Evolutionary conservation across 2,329 filamentous ascomycete species (phyloP), one percentile per base, ranked within the genome.

Genomic region (Drechslerella dactyloides): DNA sequence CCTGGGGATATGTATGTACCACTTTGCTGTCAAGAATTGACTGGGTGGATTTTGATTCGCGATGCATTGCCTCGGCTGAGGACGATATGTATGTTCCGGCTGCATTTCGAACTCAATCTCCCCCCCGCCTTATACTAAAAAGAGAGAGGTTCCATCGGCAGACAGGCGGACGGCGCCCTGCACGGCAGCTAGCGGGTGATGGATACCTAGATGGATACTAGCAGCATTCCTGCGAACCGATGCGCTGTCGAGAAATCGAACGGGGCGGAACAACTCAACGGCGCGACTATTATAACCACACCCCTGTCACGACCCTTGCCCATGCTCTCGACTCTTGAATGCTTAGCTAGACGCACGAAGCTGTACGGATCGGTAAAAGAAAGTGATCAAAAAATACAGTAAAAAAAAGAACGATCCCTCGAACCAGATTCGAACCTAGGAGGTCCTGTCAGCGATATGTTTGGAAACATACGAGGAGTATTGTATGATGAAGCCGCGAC

Each of bases 381-480:
- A 55, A 63, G 42, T 33, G 19, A 23, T 15, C 19, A 5, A 15
- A 56, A 64, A 64, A 59, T 59, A 56, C 50, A 52, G 17, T 11
- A 1, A 21, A 60, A 70, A 64, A 64, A 60, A 59, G 24, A 70
- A 37, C 23, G 50, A 64, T 70, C 66, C 66, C 66, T 70, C 66
- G 66, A 70, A 70, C 66, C 66, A 70, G 66, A 70, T 70, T 70
- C 66, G 66, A 70, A 70, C 57, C 57, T 60, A 52, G 17, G 55
- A 46, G 37, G 40, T 58, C 48, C 55, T 58, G 55, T 58, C 46
- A 58, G 55, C 21, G 33, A 58, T 58, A 58, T 58, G 55, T 42
- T 58, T 46, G 19, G 33, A n/a, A 35, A 42, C 55, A 58, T 58
- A 58, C 48, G 55, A 58, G 55, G 55, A n/a, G n/a, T n/a, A 7